Conservation (phyloP, 805 yeast species). For the Groenewaldozyma tartarivorans region DNA sequence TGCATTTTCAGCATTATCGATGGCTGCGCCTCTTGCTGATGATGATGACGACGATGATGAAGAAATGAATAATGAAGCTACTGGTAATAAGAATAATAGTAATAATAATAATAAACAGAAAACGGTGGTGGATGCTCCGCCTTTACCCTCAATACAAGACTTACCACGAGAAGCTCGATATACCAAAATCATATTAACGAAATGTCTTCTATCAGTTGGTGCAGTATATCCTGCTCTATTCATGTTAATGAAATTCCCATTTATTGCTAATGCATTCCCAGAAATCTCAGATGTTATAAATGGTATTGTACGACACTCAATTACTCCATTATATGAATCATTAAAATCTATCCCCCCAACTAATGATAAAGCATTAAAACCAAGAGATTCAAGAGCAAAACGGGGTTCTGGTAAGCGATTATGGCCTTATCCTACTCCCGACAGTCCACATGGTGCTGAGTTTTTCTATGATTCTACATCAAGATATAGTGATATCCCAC, state of each 20-base stretch:
- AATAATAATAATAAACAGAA: not conserved
- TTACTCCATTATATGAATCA: conserved; percentile 39
- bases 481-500: conserved; percentile 34
- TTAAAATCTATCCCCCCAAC: not conserved
- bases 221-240: conserved; percentile 51
- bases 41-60: conserved; percentile 45
- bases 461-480: conserved; percentile 43
- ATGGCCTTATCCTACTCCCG: not conserved
- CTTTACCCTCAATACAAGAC: not conserved
- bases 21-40: conserved; percentile 74
- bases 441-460: not conserved
- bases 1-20: conserved; percentile 67
- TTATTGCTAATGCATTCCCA: conserved; percentile 43
- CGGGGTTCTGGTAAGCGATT: not conserved
- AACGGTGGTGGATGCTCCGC: not conserved
- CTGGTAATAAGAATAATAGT: not conserved
- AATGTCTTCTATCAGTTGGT: conserved; percentile 48
- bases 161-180: too few species aligned
- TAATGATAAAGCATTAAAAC: not conserved
- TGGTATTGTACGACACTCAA: conserved; percentile 38
- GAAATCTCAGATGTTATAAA: conserved; percentile 40
- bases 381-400: not conserved
- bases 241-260: conserved; percentile 54
- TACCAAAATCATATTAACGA: conserved; percentile 43
- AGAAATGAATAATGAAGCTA: conserved; percentile 1